Conservation (phyloP, 495 filamentous ascomycete species). For the Aspergillus cavernicola region DNA sequence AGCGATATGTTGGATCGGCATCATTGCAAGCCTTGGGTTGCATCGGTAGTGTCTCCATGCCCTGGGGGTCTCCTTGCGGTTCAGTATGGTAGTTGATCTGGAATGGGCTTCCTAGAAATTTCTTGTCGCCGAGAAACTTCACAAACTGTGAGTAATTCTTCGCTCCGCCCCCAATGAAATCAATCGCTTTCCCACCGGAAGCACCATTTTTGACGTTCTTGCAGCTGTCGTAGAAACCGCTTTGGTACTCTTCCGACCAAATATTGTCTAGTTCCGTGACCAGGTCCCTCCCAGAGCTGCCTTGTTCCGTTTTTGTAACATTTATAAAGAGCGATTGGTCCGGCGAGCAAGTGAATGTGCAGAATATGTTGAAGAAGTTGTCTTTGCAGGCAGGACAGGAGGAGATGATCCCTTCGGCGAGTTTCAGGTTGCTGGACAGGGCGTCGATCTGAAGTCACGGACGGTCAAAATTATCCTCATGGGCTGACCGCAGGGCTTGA, state of each 20-base stretch:
- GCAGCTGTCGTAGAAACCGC: slow-evolving; percentile 92
- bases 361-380: slow-evolving; percentile 98
- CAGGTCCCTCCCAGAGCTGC: slow-evolving; percentile 61
- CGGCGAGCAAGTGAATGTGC: slow-evolving; percentile 95
- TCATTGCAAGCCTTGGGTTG: slow-evolving; percentile 82
- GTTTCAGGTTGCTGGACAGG: slow-evolving; percentile 74
- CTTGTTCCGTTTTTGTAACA: slow-evolving; percentile 69
- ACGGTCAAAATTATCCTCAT: neutral
- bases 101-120: slow-evolving; percentile 85
- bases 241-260: slow-evolving; percentile 80
- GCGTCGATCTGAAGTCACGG: slow-evolving; percentile 58
- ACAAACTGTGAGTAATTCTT: slow-evolving; percentile 83
- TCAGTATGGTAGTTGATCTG: slow-evolving; percentile 86
- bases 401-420: slow-evolving; percentile 82
- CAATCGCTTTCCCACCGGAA: slow-evolving; percentile 87
- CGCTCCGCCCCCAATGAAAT: slow-evolving; percentile 91
- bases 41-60: slow-evolving; percentile 64
- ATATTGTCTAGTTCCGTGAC: slow-evolving; percentile 89
- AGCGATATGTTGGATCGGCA: slow-evolving; percentile 76
- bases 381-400: slow-evolving; percentile 93
- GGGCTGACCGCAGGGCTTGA: no score
- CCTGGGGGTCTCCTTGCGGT: slow-evolving; percentile 49
- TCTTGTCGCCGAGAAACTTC: slow-evolving; percentile 89
- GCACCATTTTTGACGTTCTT: slow-evolving; percentile 98
- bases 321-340: slow-evolving; percentile 95